Base-by-base conservation (phyloP, 306 rosid species). In the Spatholobus suberectus region DNA sequence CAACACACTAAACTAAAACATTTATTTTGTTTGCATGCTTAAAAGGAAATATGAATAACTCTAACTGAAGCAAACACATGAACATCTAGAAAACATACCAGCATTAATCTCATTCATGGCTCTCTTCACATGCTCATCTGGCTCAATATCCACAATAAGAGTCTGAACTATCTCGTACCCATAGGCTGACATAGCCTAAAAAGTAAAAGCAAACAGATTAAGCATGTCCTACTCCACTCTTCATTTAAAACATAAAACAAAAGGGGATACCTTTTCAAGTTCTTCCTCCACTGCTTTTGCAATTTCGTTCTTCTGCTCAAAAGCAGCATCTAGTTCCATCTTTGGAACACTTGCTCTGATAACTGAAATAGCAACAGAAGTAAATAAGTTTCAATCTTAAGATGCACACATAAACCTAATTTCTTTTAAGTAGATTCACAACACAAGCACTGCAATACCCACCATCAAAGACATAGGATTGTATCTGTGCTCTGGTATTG, bases 41-140 rank as follows among this genome's bases (percentile, higher is more conserved):
- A 40, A 75, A 67, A 17, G 10, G n/a, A 62, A 27, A 61, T 27
- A 27, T 2, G 54, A 76, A 38, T n/a, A 68, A 43, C 62, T 38
- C 49, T 7, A 70, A 67, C 59, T 17, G 18, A 59, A 70, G n/a
- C 17, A 49, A 77, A 38, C 32, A 44, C 13, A n/a, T n/a, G 32
- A 43, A 40, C 24, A 44, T 29, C 57, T 70, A 70, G 38, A n/a
- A 37, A 51, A 35, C 52, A 41, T 82, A 92, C 97, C 98, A 26
- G 97, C 93, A 77, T 93, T 93, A 38, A 91, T 93, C 81, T 93
- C 98, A 71, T 94, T 94, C 98, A 94, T 94, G 78, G 98, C 98
- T 76, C 86, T 89, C 89, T 94, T 92, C 46, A 94, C 97, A 38
- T 70, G 91, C 20, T 59, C 37, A 5, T 59, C 67, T 13, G 67